Conservation (phyloP, 192 early-diverging fungal genomes). For the Lobosporangium transversale region DNA sequence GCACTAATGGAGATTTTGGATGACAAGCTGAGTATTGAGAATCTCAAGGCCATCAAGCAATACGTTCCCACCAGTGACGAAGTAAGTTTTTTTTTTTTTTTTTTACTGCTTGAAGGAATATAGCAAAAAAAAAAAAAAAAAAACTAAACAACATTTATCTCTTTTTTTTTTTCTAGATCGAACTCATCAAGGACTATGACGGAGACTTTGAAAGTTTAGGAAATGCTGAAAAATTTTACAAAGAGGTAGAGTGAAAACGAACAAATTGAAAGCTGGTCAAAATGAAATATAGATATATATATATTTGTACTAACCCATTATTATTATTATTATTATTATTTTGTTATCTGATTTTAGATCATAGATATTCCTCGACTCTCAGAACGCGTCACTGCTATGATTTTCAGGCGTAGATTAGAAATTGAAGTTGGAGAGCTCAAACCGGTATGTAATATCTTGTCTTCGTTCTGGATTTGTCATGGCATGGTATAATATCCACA, state of each 20-base stretch:
- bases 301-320: no score
- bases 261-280: no score
- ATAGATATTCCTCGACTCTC: slow-evolving; percentile 63
- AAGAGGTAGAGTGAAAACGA: slow-evolving; percentile 30
- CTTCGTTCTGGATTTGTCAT: neutral
- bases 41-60: slow-evolving; percentile 62
- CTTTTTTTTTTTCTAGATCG: slow-evolving; percentile 36
- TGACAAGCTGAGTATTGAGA: slow-evolving; percentile 61
- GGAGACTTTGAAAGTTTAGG: slow-evolving; percentile 59
- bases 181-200: slow-evolving; percentile 60
- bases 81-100: slow-evolving; percentile 16
- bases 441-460: slow-evolving; percentile 39
- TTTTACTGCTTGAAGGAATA: neutral
- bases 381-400: slow-evolving; percentile 62
- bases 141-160: neutral
- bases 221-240: slow-evolving; percentile 67
- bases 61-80: slow-evolving; percentile 66
- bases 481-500: neutral
- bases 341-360: slow-evolving; percentile 51
- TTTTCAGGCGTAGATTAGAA: slow-evolving; percentile 62
- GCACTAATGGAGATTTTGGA: slow-evolving; percentile 66
- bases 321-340: no score
- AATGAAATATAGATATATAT: no score
- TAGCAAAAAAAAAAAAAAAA: slow-evolving; percentile 2
- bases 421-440: slow-evolving; percentile 60